phyloP scores from a whole-genome alignment of 257 asterid genomes.

The Plantago major region DNA sequence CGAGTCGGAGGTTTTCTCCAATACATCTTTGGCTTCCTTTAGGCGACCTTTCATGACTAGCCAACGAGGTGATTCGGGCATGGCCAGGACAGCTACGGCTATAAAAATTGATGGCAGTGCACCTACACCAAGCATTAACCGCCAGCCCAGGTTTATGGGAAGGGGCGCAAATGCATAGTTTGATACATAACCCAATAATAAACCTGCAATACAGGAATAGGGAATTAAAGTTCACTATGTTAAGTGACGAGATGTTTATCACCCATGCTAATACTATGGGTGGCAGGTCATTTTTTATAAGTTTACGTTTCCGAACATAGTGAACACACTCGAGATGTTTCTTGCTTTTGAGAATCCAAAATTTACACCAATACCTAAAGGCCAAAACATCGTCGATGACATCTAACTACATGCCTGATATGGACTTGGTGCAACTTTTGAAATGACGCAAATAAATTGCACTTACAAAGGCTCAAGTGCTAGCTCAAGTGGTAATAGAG shows the following conservation, averaged over 20 bases:
- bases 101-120: constrained; percentile 29
- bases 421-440: no score
- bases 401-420: no score
- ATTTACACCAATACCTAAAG: neutral
- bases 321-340: neutral
- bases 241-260: no score
- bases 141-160: constrained; percentile 28
- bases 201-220: constrained; percentile 12
- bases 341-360: neutral
- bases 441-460: no score
- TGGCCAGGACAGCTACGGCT: constrained; percentile 23
- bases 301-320: no score
- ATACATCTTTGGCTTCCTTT: constrained; percentile 25
- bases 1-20: constrained; percentile 31
- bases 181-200: constrained; percentile 30
- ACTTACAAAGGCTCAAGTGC: no score
- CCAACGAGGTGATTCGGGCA: constrained; percentile 45
- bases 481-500: no score
- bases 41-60: constrained; percentile 37
- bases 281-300: no score
- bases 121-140: constrained; percentile 36
- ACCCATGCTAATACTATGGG: no score
- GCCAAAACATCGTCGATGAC: neutral
- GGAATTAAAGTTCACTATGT: neutral
- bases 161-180: constrained; percentile 28